These are phyloP conservation scores for Candida berthetii DNA, from an alignment of 805 yeast genomes.

Conservation along the genomic window DNA sequence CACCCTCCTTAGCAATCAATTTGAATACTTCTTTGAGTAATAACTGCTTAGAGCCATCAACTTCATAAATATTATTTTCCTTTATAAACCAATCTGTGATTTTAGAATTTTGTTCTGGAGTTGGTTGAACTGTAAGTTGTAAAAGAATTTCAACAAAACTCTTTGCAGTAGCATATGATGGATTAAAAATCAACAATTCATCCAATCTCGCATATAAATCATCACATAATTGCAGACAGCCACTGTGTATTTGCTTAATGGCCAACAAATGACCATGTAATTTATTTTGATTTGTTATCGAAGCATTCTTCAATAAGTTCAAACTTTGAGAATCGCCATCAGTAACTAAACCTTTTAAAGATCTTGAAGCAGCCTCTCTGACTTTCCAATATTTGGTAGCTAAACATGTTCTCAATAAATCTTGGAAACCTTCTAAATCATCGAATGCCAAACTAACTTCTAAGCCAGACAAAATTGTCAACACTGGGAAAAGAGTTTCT, in stretches of 20 bases:
- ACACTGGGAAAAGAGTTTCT: slow-evolving; percentile 68
- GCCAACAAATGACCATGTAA: slow-evolving; percentile 60
- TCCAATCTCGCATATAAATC: slow-evolving; percentile 4
- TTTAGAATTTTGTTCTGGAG: slow-evolving; percentile 7
- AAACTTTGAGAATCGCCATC: slow-evolving; percentile 23
- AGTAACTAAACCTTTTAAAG: slow-evolving; percentile 46
- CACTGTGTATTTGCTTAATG: slow-evolving; percentile 26
- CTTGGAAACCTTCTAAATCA: slow-evolving; percentile 47
- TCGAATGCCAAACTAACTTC: slow-evolving; percentile 52
- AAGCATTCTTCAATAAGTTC: slow-evolving; percentile 16
- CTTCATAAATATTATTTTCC: slow-evolving; percentile 17
- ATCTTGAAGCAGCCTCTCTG: slow-evolving; percentile 79
- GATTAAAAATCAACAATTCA: slow-evolving; percentile 14
- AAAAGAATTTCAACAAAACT: slow-evolving; percentile 23
- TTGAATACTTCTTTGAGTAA: slow-evolving; percentile 27
- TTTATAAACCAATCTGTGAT: slow-evolving; percentile 31
- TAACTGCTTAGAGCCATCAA: slow-evolving; percentile 47
- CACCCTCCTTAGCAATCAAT: slow-evolving; percentile 21
- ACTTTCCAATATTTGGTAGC: slow-evolving; percentile 67
- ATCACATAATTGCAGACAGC: slow-evolving; percentile 4
- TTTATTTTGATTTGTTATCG: slow-evolving; percentile 30
- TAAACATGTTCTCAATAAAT: slow-evolving; percentile 41
- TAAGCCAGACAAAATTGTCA: slow-evolving; percentile 65
- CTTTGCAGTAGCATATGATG: slow-evolving; percentile 27
- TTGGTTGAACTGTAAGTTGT: slow-evolving; percentile 1